A percentile compares a stretch with the other conserved stretches of the same genome.
Evolutionary conservation across 257 asterid genomes (phyloP).

Genomic region (Solanum peruvianum): DNA sequence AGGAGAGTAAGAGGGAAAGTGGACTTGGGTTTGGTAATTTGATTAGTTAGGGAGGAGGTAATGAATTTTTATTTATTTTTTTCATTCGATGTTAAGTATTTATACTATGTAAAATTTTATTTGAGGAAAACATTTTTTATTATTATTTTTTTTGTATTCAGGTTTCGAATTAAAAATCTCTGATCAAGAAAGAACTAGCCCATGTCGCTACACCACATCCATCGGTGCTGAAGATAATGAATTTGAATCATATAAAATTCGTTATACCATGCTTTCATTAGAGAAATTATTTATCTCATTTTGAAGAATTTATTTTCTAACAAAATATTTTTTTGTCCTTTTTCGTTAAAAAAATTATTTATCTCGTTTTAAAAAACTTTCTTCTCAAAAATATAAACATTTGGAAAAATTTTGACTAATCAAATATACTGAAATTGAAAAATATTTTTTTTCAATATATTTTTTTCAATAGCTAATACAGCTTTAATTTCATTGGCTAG

Average conservation of each 20-base stretch:
- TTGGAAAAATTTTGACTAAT: too few relatives aligned
- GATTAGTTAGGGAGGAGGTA: neutral
- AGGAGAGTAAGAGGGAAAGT: neutral
- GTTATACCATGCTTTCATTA: too few relatives aligned
- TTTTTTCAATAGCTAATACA: neutral
- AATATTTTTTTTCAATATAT: too few relatives aligned
- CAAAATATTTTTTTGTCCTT: neutral
- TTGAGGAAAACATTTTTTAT: fast-evolving
- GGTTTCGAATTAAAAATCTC: fast-evolving
- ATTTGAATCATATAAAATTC: neutral
- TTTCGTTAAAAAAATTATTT: neutral
- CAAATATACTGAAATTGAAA: too few relatives aligned
- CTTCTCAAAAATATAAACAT: too few relatives aligned
- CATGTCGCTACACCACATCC: too few relatives aligned
- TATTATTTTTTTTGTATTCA: too few relatives aligned
- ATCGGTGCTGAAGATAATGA: neutral
- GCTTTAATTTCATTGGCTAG: neutral
- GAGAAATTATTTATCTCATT: neutral
- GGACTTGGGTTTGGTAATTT: neutral
- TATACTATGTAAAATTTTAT: fast-evolving
- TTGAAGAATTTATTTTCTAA: neutral
- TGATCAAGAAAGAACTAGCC: too few relatives aligned
- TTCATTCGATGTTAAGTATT: too few relatives aligned
- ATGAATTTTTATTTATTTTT: too few relatives aligned
- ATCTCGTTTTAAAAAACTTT: neutral